phyloP scores from a whole-genome alignment of 768 basidiomycete genomes.

The Melanogaster broomeanus region DNA sequence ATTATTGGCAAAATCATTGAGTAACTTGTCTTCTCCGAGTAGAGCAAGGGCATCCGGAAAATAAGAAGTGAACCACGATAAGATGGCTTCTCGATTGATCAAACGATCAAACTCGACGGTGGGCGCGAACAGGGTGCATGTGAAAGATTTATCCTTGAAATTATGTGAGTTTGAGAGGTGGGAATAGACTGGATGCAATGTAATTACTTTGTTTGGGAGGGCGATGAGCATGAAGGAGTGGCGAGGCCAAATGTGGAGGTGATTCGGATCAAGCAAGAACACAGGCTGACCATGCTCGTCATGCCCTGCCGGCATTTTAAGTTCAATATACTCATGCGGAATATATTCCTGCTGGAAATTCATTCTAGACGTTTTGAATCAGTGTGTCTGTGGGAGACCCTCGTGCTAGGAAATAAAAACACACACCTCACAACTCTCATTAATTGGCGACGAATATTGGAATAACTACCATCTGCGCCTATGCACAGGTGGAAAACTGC shows the following conservation, averaged over 20 bases:
- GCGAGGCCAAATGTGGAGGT: conserved; percentile 99
- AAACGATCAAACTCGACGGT: conserved; percentile 73
- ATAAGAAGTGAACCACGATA: conserved; percentile 77
- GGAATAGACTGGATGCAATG: conserved; percentile 25
- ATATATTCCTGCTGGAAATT: conserved; percentile 95
- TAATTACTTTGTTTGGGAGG: conserved; percentile 88
- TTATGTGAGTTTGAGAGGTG: conserved; percentile 20
- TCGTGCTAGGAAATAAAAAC: conserved; percentile 7
- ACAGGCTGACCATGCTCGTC: conserved; percentile 58
- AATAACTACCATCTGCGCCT: conserved; percentile 95
- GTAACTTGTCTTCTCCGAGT: conserved; percentile 79
- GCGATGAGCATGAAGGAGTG: conserved; percentile 99
- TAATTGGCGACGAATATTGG: conserved; percentile 87
- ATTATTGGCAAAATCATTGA: conserved; percentile 79
- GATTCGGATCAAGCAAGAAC: conserved; percentile 89
- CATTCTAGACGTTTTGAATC: conserved; percentile 60
- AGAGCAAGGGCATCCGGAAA: conserved; percentile 87
- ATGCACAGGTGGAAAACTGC: conserved; percentile 78
- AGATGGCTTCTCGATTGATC: conserved; percentile 52
- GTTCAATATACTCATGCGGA: conserved; percentile 93
- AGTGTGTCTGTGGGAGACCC: conserved; percentile 20
- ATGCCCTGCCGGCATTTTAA: conserved; percentile 87
- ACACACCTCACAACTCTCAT: conserved; percentile 90
- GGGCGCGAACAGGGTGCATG: conserved; percentile 94
- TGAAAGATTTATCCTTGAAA: conserved; percentile 91